Conservation (phyloP, 495 filamentous ascomycete genomes). For the Tuber aestivum region DNA sequence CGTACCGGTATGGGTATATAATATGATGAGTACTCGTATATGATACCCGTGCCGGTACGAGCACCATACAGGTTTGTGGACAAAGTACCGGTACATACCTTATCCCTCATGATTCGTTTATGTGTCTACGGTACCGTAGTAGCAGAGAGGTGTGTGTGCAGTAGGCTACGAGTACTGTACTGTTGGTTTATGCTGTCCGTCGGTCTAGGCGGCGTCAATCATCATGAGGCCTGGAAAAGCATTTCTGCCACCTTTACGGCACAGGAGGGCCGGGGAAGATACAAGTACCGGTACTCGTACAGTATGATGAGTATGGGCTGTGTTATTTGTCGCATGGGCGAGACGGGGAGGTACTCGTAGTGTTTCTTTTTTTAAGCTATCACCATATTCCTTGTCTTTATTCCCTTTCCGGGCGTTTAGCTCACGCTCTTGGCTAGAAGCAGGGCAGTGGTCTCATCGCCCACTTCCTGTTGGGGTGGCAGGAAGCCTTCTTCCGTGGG, state of each 20-base stretch:
- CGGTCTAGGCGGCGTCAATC: background rate
- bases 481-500: background rate
- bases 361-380: background rate
- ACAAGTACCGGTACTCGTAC: too few species aligned
- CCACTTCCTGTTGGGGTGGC: background rate
- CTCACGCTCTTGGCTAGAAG: background rate
- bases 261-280: background rate
- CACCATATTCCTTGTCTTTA: background rate
- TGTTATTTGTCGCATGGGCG: background rate
- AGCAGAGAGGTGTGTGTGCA: background rate
- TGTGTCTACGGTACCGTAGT: background rate
- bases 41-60: background rate
- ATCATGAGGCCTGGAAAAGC: slow-evolving; percentile 3
- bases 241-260: slow-evolving; percentile 1
- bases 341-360: background rate
- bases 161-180: too few species aligned
- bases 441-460: background rate
- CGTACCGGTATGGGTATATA: background rate
- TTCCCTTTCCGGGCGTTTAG: background rate
- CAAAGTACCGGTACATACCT: background rate
- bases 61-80: background rate
- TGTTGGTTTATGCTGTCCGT: background rate
- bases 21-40: too few species aligned
- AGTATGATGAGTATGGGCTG: too few species aligned
- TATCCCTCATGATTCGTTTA: background rate